Evolutionary conservation across 192 early-diverging fungal species (phyloP), one percentile per base, ranked within the genome.

Genomic region (Piromyces sp.): DNA sequence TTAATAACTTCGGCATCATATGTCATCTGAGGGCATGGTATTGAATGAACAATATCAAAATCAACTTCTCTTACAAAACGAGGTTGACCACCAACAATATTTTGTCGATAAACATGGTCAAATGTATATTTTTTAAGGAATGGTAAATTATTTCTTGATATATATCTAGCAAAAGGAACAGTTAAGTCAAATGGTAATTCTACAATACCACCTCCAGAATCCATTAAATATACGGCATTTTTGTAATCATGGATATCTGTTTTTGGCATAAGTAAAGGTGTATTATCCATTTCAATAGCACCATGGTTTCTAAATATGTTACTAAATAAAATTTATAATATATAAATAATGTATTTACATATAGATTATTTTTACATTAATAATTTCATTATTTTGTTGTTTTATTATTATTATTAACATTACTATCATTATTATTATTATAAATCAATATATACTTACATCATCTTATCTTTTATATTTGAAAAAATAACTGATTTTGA

Each of bases 21-120:
- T 11, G 9, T 68, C 51, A 68, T 68, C 9, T 68, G 16, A 9
- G 51, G 51, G 22, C 51, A 68, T n/a, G 94, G 90, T 51, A 95
- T 89, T 91, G 92, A 94, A 80, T 83, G 89, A 11, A 97, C 93
- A 78, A 96, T 94, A 83, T 98, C 97, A 88, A 98, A 98, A 80
- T 96, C 94, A 78, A 92, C 95, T 82, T 96, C 95, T 30, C 90
- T 83, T 5, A 94, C 88, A 19, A 88, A 86, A 40, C 92, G 86
- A 0, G 96, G 96, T 85, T 96, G 96, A 9, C 95, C 96, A 13
- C 96, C 96, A 13, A 89, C 92, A 7, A 88, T 85, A 80, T 95
- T 96, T 83, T 93, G 89, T 2, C 93, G 87, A 84, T 93, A 98
- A 13, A 95, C 94, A 37, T 89, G 86, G 38, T 95, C 96, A 85